Evolutionary conservation across 208 protist genomes (phyloP), one percentile per base, ranked within the genome.

Genomic region (Leishmania turanica): DNA sequence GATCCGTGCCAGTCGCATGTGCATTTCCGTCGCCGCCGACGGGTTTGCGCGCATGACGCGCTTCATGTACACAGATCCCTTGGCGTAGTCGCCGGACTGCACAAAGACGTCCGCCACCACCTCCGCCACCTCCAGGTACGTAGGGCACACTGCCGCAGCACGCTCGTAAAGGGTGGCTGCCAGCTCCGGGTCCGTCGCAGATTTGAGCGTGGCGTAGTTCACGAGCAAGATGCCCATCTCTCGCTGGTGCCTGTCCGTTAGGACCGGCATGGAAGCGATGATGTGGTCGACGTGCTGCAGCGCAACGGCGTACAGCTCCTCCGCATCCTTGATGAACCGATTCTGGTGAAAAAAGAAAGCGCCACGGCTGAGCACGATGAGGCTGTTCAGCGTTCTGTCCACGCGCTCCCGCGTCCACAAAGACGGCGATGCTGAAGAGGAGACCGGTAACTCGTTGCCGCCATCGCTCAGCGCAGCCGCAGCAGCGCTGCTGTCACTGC

Each of bases 321-420:
- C 90, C n/a, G 93, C 89, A 5, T 91, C 84, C 66, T 83, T 80
- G 42, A 81, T 83, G 73, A 91, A 87, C n/a, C 89, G 90, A 79
- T 93, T 86, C 75, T 91, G 88, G 40, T 95, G 91, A 76, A 92
- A 96, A 79, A 95, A 96, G 78, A 95, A 96, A 58, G 91, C 93
- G 77, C 91, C 93, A 21, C 93, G 91, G 82, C 90, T 96, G 24
- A 96, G 87, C 75, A 87, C 88, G 68, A 95, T 93, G 69, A 95
- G 88, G n/a, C 84, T 84, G 73, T 85, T 93, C 42, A 93, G 83
- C 54, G 88, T 89, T 27, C 68, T 69, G 13, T 75, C 68, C 31
- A 84, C 7, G 15, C 84, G 69, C 31, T 71, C 77, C 8, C 53
- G 79, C 65, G 77, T 71, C 79, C 81, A 82, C 37, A 24, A 77